phyloP scores from a whole-genome alignment of 2,329 filamentous ascomycete species.

The Geosmithia morbida region DNA sequence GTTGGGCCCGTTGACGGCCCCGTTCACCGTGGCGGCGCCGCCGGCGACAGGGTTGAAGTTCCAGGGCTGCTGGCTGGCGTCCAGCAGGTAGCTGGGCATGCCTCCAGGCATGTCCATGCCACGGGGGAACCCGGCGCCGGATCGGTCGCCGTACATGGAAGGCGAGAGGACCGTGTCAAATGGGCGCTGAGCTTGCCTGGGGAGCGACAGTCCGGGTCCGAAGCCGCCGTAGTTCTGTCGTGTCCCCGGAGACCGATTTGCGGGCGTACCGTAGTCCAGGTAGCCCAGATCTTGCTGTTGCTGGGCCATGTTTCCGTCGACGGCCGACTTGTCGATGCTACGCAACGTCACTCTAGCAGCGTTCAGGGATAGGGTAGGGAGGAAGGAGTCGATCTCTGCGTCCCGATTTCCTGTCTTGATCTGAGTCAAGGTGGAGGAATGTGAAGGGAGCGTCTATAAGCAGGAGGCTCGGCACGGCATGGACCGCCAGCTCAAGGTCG shows the following conservation, averaged over 20 bases:
- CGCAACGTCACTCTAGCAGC: not conserved
- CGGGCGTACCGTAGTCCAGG: conserved; percentile 47
- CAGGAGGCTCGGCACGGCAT: not conserved
- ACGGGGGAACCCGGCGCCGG: conserved; percentile 38
- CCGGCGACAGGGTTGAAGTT: conserved; percentile 44
- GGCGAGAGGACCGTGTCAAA: conserved; percentile 58
- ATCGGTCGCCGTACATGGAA: conserved; percentile 58
- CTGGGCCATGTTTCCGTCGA: conserved; percentile 23
- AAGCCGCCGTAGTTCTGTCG: conserved; percentile 43
- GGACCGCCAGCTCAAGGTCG: not conserved
- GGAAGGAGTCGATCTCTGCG: not conserved
- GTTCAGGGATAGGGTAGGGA: not conserved
- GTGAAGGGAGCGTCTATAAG: not conserved
- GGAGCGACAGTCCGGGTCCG: conserved; percentile 28
- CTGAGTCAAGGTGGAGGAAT: not conserved
- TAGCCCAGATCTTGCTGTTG: conserved; percentile 50
- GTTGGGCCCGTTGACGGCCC: conserved; percentile 50
- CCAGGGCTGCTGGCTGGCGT: conserved; percentile 74
- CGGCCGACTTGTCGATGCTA: not conserved
- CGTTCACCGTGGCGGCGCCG: conserved; percentile 48
- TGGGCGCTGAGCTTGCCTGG: conserved; percentile 50
- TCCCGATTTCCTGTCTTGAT: not conserved
- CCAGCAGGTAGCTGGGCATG: conserved; percentile 35
- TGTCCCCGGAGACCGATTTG: conserved; percentile 55
- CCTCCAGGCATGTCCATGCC: conserved; percentile 30